Base-by-base conservation (phyloP, 176 grass and related monocot species). In the Alopecurus myosuroides region DNA sequence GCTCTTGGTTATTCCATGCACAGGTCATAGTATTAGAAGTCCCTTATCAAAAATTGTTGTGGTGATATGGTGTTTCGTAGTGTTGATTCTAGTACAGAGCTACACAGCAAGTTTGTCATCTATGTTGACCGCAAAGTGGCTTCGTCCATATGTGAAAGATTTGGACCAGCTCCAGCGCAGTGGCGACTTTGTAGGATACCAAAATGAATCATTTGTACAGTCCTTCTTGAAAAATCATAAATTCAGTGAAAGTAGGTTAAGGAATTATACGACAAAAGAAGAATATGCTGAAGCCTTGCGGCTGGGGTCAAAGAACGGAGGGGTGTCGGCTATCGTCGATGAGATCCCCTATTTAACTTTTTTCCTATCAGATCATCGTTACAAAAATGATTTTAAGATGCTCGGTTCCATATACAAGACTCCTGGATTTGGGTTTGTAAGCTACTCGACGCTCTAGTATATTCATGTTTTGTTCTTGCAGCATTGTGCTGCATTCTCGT, bases 401-500 rank as follows among this genome's bases (percentile, higher is more conserved):
- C 66, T 91, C 35, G 78, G 81, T 4, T 81, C 77, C 4, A 77
- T 87, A 25, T 90, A 89, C 80, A 96, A 46, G 85, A 93, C 86
- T 1, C 84, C 74, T 29, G 94, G 94, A 29, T 86, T 97, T 76
- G 91, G 91, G 3, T 97, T 96, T 82, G 94, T 97, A 93, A 93
- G 94, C 22, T 56, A 9, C 76, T 64, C 33, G 33, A 64, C 36
- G 34, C 33, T 72, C 82, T 70, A 14, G 33, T 74, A 39, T 13
- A 70, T 70, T 70, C 17, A 22, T 12, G 64, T 2, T 76, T 35
- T 51, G 6, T 76, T 3, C n/a, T 67, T 36, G 60, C 4, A 30
- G 26, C 0, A 11, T 10, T 14, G 23, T 70, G 19, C 66, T 51
- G 0, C 17, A 66, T 9, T 36, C 63, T 66, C n/a, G 62, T 1